Conservation (phyloP, 1,139 yeast genomes). For the Scheffersomyces illinoinensis region DNA sequence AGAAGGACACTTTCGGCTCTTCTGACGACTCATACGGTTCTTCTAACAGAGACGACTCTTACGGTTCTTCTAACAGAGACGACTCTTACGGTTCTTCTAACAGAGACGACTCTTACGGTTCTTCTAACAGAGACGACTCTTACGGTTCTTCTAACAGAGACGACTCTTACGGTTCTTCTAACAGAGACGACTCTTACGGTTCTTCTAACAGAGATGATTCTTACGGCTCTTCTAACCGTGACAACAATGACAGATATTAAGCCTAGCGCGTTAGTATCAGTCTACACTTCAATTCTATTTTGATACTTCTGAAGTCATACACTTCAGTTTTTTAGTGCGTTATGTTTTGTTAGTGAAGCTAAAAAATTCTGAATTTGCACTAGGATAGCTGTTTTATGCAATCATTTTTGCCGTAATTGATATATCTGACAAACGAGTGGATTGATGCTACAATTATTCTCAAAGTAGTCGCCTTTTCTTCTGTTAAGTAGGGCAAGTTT, state of each 20-base stretch:
- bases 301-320: neutral
- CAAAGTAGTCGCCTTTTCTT: no score
- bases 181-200: conserved; percentile 1
- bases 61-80: neutral
- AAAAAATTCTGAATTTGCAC: neutral
- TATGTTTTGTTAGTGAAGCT: neutral
- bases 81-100: conserved; percentile 8
- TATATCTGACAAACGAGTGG: no score
- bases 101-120: conserved; percentile 12
- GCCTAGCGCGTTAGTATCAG: neutral
- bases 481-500: neutral
- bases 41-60: conserved; percentile 5
- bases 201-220: conserved; percentile 6
- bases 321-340: neutral
- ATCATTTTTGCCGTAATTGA: no score
- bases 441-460: no score
- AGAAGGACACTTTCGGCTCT: conserved; percentile 13
- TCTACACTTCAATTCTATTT: neutral
- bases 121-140: conserved; percentile 6
- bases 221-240: conserved; percentile 8
- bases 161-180: conserved; percentile 13
- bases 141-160: conserved; percentile 7
- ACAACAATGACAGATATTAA: conserved; percentile 4
- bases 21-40: conserved; percentile 11
- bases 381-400: neutral